Evolutionary conservation across 73 alveolate genomes (phyloP).

Genomic region (Paramecium sexaurelia): DNA sequence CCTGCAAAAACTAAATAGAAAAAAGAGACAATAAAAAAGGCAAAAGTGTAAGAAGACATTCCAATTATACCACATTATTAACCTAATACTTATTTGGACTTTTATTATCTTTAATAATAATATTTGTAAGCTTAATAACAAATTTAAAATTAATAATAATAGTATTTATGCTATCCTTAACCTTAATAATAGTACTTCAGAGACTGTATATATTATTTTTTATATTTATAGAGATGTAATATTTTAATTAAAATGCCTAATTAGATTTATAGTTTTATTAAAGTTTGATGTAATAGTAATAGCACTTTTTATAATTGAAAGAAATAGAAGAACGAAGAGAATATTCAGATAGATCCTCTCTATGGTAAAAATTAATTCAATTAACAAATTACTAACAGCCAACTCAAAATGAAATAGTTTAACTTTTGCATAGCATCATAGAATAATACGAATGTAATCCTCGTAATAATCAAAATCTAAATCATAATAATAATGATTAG

Average conservation of each 20-base stretch:
- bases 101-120: background rate
- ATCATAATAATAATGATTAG: conserved; percentile 18
- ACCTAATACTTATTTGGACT: background rate
- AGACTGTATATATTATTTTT: background rate
- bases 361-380: conserved; percentile 31
- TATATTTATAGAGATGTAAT: background rate
- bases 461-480: conserved; percentile 2
- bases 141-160: background rate
- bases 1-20: conserved; percentile 22
- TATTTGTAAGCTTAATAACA: conserved; percentile 2
- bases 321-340: conserved; percentile 33
- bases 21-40: background rate
- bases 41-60: background rate
- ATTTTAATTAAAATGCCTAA: conserved; percentile 5
- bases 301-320: background rate
- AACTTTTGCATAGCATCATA: conserved; percentile 31
- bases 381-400: conserved; percentile 8
- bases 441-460: conserved; percentile 54
- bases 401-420: conserved; percentile 25
- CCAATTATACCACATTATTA: background rate
- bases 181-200: background rate
- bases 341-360: background rate
- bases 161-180: background rate
- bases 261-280: conserved; percentile 28
- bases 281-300: background rate